phyloP scores from a whole-genome alignment of 352 stramenopile species.

The Pythium monospermum region DNA sequence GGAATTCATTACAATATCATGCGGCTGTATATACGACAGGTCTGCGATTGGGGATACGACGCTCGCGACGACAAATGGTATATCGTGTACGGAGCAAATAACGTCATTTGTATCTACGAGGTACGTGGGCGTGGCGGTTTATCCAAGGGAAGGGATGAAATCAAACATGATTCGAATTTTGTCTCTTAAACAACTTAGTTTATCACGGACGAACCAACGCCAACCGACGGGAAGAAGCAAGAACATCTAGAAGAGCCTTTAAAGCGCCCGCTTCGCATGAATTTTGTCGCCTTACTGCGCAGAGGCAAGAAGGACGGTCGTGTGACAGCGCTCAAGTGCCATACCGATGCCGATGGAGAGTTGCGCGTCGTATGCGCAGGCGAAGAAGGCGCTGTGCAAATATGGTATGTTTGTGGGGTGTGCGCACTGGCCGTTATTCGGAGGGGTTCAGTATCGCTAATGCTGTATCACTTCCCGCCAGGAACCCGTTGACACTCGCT shows the following conservation, averaged over 20 bases:
- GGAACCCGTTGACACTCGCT: constrained; percentile 39
- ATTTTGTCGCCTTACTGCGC: constrained; percentile 45
- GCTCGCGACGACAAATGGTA: constrained; percentile 28
- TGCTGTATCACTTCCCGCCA: too few relatives aligned
- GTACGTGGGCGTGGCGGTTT: constrained; percentile 26
- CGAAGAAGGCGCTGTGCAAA: constrained; percentile 68
- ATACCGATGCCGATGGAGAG: constrained; percentile 26
- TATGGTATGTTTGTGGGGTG: constrained; percentile 49
- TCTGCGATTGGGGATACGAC: constrained; percentile 58
- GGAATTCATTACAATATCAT: too few relatives aligned
- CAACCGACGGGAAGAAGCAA: too few relatives aligned
- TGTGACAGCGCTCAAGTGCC: constrained; percentile 51
- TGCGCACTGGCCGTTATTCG: too few relatives aligned
- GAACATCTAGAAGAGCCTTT: constrained; percentile 21
- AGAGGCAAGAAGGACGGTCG: constrained; percentile 55
- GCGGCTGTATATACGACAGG: too few relatives aligned
- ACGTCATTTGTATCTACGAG: constrained; percentile 55
- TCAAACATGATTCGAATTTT: not conserved
- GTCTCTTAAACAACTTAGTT: too few relatives aligned
- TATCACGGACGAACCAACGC: too few relatives aligned
- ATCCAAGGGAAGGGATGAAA: not conserved
- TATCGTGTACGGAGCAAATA: constrained; percentile 57
- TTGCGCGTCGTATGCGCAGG: constrained; percentile 47
- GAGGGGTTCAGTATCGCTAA: too few relatives aligned
- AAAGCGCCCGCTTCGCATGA: not conserved